Percentiles rank a stretch among this genome's conserved stretches.
Evolutionary conservation across 768 basidiomycete species (phyloP).

Genomic region (Postia placenta): DNA sequence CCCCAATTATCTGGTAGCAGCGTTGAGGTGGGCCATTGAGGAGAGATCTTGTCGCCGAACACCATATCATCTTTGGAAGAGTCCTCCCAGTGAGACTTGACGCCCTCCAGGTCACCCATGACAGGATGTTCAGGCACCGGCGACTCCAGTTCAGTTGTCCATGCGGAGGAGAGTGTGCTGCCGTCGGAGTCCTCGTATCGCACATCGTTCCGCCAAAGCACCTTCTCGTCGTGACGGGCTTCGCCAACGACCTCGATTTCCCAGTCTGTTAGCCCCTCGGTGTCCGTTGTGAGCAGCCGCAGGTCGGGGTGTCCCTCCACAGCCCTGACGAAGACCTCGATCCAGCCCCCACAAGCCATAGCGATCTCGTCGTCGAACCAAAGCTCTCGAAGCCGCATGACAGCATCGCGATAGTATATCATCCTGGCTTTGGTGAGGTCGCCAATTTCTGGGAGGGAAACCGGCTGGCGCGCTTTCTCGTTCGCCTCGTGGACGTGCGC

Average conservation of each 20-base stretch:
- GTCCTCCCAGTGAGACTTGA: neutral
- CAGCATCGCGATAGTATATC: constrained; percentile 43
- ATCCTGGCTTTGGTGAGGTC: constrained; percentile 45
- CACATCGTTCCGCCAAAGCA: neutral
- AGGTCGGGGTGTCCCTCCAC: constrained; percentile 31
- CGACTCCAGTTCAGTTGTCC: neutral
- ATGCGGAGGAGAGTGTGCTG: neutral
- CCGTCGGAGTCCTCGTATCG: neutral
- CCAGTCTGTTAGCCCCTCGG: neutral
- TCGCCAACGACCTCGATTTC: neutral
- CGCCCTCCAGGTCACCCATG: neutral
- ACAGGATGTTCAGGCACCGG: neutral
- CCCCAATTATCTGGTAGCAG: neutral
- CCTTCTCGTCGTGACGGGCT: neutral
- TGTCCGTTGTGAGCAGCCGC: constrained; percentile 7
- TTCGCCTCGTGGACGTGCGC: constrained; percentile 49
- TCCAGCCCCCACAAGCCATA: constrained; percentile 51
- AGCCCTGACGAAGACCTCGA: constrained; percentile 46
- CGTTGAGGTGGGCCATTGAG: neutral
- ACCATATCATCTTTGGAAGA: neutral
- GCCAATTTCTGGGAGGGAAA: constrained; percentile 40
- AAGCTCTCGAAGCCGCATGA: constrained; percentile 37
- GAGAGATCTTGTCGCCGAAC: neutral
- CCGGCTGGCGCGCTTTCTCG: constrained; percentile 36
- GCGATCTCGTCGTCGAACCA: constrained; percentile 43